phyloP scores from a whole-genome alignment of 352 stramenopile genomes.

The Globisporangium irregulare region DNA sequence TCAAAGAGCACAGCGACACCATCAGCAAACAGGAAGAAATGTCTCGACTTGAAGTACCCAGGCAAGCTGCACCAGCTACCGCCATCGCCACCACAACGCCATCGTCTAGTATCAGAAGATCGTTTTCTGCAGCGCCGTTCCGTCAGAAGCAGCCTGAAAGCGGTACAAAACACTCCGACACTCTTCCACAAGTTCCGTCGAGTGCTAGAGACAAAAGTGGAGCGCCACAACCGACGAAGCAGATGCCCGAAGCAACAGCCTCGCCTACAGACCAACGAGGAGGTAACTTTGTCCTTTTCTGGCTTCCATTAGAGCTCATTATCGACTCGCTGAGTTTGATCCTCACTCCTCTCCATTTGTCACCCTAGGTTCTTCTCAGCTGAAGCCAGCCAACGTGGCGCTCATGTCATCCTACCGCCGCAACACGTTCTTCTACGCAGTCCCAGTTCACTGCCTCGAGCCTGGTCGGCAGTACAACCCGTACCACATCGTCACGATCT shows the following conservation, averaged over 20 bases:
- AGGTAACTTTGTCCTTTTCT: neutral
- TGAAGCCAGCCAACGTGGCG: neutral
- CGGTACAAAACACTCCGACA: neutral
- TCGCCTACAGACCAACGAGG: neutral
- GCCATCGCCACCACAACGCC: neutral
- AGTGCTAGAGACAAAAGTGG: neutral
- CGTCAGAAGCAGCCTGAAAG: neutral
- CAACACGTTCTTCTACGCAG: constrained; percentile 67
- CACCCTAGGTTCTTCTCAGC: neutral
- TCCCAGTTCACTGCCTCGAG: constrained; percentile 58
- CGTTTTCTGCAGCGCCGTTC: neutral
- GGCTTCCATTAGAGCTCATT: no score
- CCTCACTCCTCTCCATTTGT: no score
- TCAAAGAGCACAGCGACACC: constrained; percentile 6
- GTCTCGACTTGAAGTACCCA: neutral
- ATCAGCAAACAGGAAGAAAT: neutral
- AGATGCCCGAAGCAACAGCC: neutral
- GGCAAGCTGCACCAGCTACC: neutral
- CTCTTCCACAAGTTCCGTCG: neutral
- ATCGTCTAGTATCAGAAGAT: neutral
- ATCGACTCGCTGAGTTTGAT: neutral
- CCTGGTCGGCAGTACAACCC: constrained; percentile 47
- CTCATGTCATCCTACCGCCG: constrained; percentile 17
- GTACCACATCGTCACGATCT: constrained; percentile 61
- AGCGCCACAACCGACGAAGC: neutral